A percentile compares a stretch with the other conserved stretches of the same genome.
Evolutionary conservation across 1,284 basidiomycete species (phyloP).

Genomic region (Cryptococcus sp.): DNA sequence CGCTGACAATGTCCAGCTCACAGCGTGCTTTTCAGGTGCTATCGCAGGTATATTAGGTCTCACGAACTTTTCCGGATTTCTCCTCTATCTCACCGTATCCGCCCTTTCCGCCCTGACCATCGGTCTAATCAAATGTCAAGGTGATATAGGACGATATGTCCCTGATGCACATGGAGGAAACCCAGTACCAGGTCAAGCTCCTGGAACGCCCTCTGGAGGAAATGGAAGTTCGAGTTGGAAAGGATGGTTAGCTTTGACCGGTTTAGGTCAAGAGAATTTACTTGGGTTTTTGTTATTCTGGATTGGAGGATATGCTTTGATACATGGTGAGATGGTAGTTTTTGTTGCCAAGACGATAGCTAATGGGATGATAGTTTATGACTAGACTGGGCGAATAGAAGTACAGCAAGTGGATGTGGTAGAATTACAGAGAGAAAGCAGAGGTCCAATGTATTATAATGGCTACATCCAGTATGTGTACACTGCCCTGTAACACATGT

Average conservation of each 20-base stretch:
- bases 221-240: slow-evolving; percentile 14
- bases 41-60: slow-evolving; percentile 80
- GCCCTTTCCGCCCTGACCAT: slow-evolving; percentile 62
- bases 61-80: slow-evolving; percentile 74
- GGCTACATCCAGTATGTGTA: too few species aligned
- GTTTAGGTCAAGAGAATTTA: slow-evolving; percentile 77
- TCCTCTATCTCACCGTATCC: slow-evolving; percentile 65
- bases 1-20: slow-evolving; percentile 48
- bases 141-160: slow-evolving; percentile 40
- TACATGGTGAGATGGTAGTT: slow-evolving; percentile 27
- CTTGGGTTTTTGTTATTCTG: slow-evolving; percentile 81
- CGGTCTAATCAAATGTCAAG: slow-evolving; percentile 64
- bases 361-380: too few species aligned
- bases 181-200: slow-evolving; percentile 56
- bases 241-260: slow-evolving; percentile 58
- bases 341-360: too few species aligned
- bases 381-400: too few species aligned
- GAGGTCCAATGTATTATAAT: too few species aligned
- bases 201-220: slow-evolving; percentile 46
- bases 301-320: slow-evolving; percentile 68
- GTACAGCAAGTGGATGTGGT: too few species aligned
- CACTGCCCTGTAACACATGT: too few species aligned
- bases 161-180: slow-evolving; percentile 30
- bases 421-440: too few species aligned
- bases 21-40: slow-evolving; percentile 75